Percentiles rank a stretch among this genome's conserved stretches.
These are phyloP conservation scores for Epichloe scottii DNA, from an alignment of 2,329 filamentous ascomycete species.

Conservation along the genomic window DNA sequence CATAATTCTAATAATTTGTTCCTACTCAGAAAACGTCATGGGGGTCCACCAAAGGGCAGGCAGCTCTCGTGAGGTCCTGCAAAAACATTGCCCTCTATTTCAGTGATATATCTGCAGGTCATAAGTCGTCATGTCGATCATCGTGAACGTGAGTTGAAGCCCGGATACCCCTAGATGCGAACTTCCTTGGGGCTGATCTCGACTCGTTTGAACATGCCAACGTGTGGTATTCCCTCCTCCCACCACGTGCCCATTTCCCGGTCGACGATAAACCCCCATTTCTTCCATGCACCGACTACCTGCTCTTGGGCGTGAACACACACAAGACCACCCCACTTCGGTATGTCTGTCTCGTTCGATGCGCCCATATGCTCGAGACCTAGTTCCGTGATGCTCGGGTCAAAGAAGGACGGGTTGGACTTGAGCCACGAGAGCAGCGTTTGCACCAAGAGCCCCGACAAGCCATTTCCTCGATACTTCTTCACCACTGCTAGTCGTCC, in stretches of 20 bases:
- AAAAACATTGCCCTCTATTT: background rate
- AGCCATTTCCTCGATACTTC: conserved; percentile 50
- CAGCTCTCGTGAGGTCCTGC: no score
- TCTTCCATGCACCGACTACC: conserved; percentile 53
- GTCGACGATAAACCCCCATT: conserved; percentile 63
- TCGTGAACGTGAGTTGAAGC: background rate
- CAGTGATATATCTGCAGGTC: background rate
- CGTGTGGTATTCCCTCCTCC: conserved; percentile 74
- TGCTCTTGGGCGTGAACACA: conserved; percentile 67
- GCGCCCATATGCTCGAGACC: conserved; percentile 31
- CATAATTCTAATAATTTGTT: no score
- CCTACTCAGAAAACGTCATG: no score
- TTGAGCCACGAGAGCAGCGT: conserved; percentile 56
- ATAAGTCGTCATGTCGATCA: background rate
- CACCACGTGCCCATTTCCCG: conserved; percentile 62
- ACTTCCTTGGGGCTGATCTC: conserved; percentile 18
- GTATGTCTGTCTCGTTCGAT: conserved; percentile 27
- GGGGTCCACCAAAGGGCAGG: no score
- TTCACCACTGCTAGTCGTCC: conserved; percentile 62
- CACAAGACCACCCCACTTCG: conserved; percentile 60
- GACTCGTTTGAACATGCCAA: conserved; percentile 63
- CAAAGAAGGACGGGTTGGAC: conserved; percentile 44
- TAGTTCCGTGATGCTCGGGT: conserved; percentile 32
- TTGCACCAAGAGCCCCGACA: conserved; percentile 55
- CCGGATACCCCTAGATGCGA: conserved; percentile 10